Evolutionary conservation across 345 rosid species (phyloP), one percentile per base, ranked within the genome.

Genomic region (Murraya paniculata): DNA sequence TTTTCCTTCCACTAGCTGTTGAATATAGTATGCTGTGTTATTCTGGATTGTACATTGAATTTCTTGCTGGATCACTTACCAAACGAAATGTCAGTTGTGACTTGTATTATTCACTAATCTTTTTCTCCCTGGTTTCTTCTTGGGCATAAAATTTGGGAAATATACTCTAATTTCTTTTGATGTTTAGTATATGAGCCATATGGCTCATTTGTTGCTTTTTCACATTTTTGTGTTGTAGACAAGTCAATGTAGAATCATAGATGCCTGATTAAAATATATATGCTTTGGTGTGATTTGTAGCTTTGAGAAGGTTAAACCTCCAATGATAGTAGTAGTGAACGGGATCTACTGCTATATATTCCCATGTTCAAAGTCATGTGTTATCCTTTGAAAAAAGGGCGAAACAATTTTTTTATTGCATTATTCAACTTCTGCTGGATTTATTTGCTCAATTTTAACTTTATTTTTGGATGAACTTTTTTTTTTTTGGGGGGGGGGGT

Each of bases 1-100:
- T 94, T 84, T 68, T 33, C 62, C 70, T 14, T 19, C 65, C 6
- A 36, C 81, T 69, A 9, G 14, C 36, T 33, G 35, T 38, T 7
- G 25, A 31, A 53, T 64, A 45, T 68, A 27, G 57, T 50, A 55
- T 66, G 48, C 71, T 50, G 3, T 31, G 36, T 5, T 61, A 7
- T 61, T 71, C 30, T 78, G 28, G 39, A 28, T 38, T 64, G 30
- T 38, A n/a, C 71, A 28, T 68, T 58, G 66, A 25, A 16, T 64
- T 50, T 21, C 50, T 72, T 33, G 22, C 56, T 56, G 38, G 38
- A 67, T 16, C 24, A 13, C 38, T 18, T 7, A 6, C 71, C 18
- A 50, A 48, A 73, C 35, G 58, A 33, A 50, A 69, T 64, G 22
- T 79, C 67, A 18, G 28, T 50, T 64, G 56, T 62, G 36, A 67